phyloP scores from a whole-genome alignment of 2,329 filamentous ascomycete genomes.

The Neofusicoccum laricinum region DNA sequence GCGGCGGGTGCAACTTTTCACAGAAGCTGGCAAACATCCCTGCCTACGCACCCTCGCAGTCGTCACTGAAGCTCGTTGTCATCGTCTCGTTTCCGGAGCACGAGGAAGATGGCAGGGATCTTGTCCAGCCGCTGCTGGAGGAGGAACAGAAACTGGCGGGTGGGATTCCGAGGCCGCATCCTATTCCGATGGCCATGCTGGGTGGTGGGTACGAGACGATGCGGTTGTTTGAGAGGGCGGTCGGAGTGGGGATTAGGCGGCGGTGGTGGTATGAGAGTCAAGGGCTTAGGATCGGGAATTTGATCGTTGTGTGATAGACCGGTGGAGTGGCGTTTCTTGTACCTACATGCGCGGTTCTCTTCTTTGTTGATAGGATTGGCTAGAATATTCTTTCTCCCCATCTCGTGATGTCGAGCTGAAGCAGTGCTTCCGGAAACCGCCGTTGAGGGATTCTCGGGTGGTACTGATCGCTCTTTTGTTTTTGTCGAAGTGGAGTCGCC shows the following conservation, averaged over 20 bases:
- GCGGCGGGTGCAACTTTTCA: constrained; percentile 81
- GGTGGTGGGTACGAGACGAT: constrained; percentile 67
- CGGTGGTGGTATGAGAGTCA: constrained; percentile 79
- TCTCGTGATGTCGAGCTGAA: neutral
- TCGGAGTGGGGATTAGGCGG: constrained; percentile 70
- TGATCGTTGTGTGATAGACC: constrained; percentile 56
- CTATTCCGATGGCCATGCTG: constrained; percentile 81
- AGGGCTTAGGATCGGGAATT: constrained; percentile 74
- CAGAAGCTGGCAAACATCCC: constrained; percentile 85
- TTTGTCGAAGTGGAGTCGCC: no score
- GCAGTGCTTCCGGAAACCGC: neutral
- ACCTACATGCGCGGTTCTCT: neutral
- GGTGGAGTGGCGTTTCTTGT: neutral
- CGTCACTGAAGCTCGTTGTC: constrained; percentile 74
- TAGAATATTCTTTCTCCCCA: constrained; percentile 3
- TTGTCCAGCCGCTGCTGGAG: constrained; percentile 71
- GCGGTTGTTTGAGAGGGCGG: constrained; percentile 60
- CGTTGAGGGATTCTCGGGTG: neutral
- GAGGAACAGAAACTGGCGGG: constrained; percentile 67
- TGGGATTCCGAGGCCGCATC: constrained; percentile 67
- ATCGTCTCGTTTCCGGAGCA: constrained; percentile 64
- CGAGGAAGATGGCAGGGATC: constrained; percentile 27
- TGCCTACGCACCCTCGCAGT: constrained; percentile 60
- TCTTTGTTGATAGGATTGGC: neutral
- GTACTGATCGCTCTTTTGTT: no score